Evolutionary conservation across 441 rosid genomes (phyloP).

Genomic region (Gossypium trilobum): DNA sequence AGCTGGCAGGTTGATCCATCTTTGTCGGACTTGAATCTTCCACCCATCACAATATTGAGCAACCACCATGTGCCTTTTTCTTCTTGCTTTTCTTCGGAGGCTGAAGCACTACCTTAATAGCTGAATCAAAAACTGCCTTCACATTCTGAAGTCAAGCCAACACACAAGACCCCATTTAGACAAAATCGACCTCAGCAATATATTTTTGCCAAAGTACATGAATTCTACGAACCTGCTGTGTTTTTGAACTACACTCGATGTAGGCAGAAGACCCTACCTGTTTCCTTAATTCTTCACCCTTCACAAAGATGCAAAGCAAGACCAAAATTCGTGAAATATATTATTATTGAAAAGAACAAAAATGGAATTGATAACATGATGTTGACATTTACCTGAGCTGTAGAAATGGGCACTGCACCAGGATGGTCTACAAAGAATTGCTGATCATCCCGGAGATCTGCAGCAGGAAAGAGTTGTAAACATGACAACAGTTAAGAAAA

Average conservation of each 20-base stretch:
- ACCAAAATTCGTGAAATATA: neutral
- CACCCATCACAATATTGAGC: constrained; percentile 62
- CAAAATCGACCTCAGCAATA: neutral
- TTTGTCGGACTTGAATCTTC: constrained; percentile 23
- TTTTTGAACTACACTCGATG: constrained; percentile 86
- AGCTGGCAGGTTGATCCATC: constrained; percentile 20
- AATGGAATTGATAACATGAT: neutral
- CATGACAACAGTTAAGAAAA: neutral
- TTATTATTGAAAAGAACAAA: neutral
- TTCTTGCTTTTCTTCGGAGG: constrained; percentile 80
- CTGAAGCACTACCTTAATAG: constrained; percentile 68
- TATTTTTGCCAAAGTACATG: neutral
- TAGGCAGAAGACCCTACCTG: constrained; percentile 71
- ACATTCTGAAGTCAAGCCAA: constrained; percentile 44
- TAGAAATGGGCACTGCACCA: constrained; percentile 56
- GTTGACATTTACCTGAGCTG: constrained; percentile 44
- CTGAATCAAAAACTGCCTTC: constrained; percentile 69
- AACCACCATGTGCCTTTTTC: constrained; percentile 52
- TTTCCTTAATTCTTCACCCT: constrained; percentile 96
- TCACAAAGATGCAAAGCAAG: constrained; percentile 9
- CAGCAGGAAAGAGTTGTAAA: neutral
- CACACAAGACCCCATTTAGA: constrained; percentile 2
- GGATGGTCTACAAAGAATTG: constrained; percentile 77
- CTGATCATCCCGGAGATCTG: constrained; percentile 75
- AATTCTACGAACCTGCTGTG: constrained; percentile 55